Percentiles rank a stretch among this genome's conserved stretches.
phyloP scores from a whole-genome alignment of 177 flowering plant species.

The Vitis hybrid region DNA sequence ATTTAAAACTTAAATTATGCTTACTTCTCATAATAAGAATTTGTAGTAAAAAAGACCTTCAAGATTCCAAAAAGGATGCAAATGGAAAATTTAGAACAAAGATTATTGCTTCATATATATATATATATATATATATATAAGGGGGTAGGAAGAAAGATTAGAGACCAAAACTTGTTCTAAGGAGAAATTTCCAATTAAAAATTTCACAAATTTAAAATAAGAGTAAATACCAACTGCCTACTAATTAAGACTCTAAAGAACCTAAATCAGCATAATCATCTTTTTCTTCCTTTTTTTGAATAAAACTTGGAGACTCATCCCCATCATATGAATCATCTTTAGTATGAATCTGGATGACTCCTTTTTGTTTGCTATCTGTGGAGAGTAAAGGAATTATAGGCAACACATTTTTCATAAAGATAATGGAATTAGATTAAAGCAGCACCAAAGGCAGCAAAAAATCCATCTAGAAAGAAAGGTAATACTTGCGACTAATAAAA shows the following conservation, averaged over 20 bases:
- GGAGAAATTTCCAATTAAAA: too few species aligned
- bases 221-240: too few species aligned
- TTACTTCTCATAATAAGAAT: too few species aligned
- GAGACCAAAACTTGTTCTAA: too few species aligned
- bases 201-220: too few species aligned
- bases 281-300: background rate
- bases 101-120: too few species aligned
- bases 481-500: background rate
- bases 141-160: too few species aligned
- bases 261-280: too few species aligned
- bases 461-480: background rate
- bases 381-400: background rate
- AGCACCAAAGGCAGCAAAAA: background rate
- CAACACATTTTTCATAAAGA: background rate
- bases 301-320: background rate
- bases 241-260: too few species aligned
- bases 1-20: too few species aligned
- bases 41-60: too few species aligned
- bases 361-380: background rate
- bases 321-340: background rate
- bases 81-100: background rate
- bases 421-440: background rate
- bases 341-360: background rate
- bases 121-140: too few species aligned
- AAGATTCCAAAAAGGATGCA: background rate